Evolutionary conservation across 176 grass and related monocot genomes (phyloP).

Genomic region (Aegilops sharonensis): DNA sequence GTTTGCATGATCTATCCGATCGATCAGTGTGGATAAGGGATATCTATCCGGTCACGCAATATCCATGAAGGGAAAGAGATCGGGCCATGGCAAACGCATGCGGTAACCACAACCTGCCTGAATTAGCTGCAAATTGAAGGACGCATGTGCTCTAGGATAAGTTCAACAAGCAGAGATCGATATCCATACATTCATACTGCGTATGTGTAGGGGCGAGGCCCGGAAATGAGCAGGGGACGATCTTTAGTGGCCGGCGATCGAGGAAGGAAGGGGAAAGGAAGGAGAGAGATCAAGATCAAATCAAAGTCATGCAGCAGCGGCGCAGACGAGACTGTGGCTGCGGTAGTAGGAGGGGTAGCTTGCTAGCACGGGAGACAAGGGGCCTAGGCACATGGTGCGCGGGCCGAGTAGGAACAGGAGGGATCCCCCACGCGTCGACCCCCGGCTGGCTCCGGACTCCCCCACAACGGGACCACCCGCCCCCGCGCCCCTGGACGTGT

Average conservation of each 20-base stretch:
- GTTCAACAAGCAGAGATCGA: neutral
- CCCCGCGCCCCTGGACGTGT: constrained; percentile 24
- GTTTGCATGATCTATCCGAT: neutral
- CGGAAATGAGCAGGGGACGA: neutral
- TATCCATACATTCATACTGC: too few relatives aligned
- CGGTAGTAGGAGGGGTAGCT: constrained; percentile 13
- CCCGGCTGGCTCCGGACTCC: neutral
- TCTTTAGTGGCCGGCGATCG: neutral
- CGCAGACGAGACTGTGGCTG: neutral
- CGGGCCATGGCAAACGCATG: neutral
- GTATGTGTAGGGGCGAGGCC: neutral
- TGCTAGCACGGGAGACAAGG: constrained; percentile 41
- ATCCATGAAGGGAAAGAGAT: neutral
- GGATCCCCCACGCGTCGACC: constrained; percentile 35
- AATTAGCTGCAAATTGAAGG: neutral
- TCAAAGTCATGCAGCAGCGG: constrained; percentile 14
- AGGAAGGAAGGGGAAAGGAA: neutral
- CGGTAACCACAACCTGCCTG: neutral
- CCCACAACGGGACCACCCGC: constrained; percentile 13
- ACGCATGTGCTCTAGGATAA: neutral
- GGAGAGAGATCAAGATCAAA: neutral
- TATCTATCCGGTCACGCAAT: neutral
- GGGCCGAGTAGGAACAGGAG: neutral
- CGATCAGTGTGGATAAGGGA: neutral
- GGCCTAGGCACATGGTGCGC: constrained; percentile 42